Percentiles rank a stretch among this genome's conserved stretches.
Evolutionary conservation across 192 early-diverging fungal species (phyloP).

Genomic region (Oehlia diaphana): DNA sequence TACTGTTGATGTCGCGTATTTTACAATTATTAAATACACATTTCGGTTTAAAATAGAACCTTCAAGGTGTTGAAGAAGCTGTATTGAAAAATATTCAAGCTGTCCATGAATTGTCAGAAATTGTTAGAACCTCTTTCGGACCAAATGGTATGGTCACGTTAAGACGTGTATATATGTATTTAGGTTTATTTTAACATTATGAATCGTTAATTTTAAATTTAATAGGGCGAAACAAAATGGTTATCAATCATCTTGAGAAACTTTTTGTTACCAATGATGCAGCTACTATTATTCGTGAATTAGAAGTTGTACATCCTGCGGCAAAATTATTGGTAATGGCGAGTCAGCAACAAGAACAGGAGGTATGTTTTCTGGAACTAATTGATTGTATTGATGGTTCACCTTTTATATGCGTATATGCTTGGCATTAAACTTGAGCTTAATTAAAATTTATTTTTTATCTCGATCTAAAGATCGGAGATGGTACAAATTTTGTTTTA

Average conservation of each 20-base stretch:
- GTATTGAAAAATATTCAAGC: conserved; percentile 94
- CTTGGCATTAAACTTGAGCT: too few species aligned
- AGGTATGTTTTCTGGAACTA: conserved; percentile 48
- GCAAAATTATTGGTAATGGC: conserved; percentile 96
- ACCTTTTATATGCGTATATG: too few species aligned
- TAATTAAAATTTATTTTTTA: neutral
- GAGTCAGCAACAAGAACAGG: conserved; percentile 95
- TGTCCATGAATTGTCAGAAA: conserved; percentile 89
- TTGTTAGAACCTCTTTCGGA: conserved; percentile 92
- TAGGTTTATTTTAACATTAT: neutral
- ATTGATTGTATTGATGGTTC: too few species aligned
- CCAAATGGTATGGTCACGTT: conserved; percentile 77
- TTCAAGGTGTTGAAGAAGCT: conserved; percentile 95
- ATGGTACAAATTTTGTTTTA: conserved; percentile 94
- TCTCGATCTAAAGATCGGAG: conserved; percentile 68
- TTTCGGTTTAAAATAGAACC: conserved; percentile 57
- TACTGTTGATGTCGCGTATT: neutral
- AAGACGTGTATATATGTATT: too few species aligned
- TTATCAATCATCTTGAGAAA: conserved; percentile 98
- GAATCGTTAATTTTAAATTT: neutral
- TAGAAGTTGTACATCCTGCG: conserved; percentile 97
- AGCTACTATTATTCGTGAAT: conserved; percentile 96
- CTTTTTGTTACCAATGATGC: conserved; percentile 98
- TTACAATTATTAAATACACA: neutral
- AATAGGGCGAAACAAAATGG: conserved; percentile 96